Evolutionary conservation across 768 basidiomycete genomes (phyloP), one percentile per base, ranked within the genome.

Genomic region (Boletus vinaceobasis): DNA sequence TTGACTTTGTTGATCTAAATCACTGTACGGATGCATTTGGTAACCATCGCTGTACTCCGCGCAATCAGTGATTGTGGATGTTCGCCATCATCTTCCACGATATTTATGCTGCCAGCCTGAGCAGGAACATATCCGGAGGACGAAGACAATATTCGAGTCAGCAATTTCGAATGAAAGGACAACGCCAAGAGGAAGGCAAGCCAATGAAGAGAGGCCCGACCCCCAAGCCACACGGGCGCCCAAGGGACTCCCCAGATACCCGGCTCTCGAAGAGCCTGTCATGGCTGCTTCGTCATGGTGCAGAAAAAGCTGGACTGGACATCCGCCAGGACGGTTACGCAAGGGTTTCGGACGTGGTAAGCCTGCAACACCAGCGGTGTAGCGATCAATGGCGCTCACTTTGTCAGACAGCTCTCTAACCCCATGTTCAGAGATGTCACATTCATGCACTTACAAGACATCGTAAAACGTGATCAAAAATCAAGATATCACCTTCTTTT

Each of bases 231-330:
- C 79, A 84, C 46, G 88, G 88, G 15, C 71, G 77, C 19, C 79
- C 80, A 0, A 76, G 70, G 45, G 91, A 95, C 61, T 74, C 82
- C 4, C 83, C 82, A 0, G 84, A 88, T 46, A 81, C 88, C 7
- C 79, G 84, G 11, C 62, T 90, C 14, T 93, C 90, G 14, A 98
- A 97, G 71, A 90, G 90, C 0, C 73, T 98, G 9, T 88, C 93
- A 0, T 98, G 88, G 81, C 75, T 98, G 26, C 81, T 98, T n/a
- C 82, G 95, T 4, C 96, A 98, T 68, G 92, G 88, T 0, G 93
- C 94, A 19, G 76, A 82, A 59, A 82, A 81, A 36, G 86, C 95
- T 57, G 83, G 86, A 1, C 66, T 98, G 5, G 63, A 74, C 5
- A 87, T 98, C 75, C 82, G 95, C 8, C 65, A 77, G 31, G 96